Percentiles rank a stretch among this genome's conserved stretches.
Evolutionary conservation across 192 early-diverging fungal species (phyloP).

Genomic region (Rhizophagus clarus): DNA sequence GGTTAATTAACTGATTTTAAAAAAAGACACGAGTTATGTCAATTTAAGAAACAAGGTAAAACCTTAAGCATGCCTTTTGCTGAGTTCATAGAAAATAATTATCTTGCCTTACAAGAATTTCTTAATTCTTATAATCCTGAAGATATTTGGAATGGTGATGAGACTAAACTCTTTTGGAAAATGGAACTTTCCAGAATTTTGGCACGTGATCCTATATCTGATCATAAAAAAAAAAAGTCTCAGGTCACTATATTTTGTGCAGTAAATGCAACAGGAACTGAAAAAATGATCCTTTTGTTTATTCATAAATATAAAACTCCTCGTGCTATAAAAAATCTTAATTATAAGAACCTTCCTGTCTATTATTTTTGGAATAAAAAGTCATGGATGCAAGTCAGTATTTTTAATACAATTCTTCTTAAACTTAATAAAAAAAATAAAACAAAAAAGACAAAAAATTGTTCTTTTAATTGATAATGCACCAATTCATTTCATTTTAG

Average conservation of each 20-base stretch:
- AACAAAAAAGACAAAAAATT: neutral
- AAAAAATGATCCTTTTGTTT: conserved; percentile 17
- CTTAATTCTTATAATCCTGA: neutral
- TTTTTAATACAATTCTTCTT: conserved; percentile 4
- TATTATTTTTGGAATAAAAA: conserved; percentile 19
- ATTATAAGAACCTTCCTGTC: conserved; percentile 13
- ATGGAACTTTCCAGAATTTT: neutral
- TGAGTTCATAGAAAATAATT: neutral
- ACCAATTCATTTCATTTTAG: neutral
- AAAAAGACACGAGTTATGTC: neutral
- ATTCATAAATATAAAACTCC: conserved; percentile 6
- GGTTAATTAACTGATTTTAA: conserved; percentile 16
- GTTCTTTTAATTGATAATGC: conserved; percentile 21
- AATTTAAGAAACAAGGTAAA: conserved; percentile 16
- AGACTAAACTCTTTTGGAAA: neutral
- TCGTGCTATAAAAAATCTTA: too few species aligned
- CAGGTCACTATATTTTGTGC: neutral
- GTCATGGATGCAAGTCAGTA: neutral
- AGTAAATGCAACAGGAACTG: conserved; percentile 2
- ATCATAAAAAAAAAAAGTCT: neutral
- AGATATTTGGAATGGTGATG: conserved; percentile 16
- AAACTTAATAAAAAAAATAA: conserved; percentile 20
- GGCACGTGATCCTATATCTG: neutral
- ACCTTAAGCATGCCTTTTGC: neutral
- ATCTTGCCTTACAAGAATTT: neutral